These are phyloP conservation scores for Cutaneotrichosporon spelunceum DNA, from an alignment of 1,284 basidiomycete genomes.

Conservation along the genomic window DNA sequence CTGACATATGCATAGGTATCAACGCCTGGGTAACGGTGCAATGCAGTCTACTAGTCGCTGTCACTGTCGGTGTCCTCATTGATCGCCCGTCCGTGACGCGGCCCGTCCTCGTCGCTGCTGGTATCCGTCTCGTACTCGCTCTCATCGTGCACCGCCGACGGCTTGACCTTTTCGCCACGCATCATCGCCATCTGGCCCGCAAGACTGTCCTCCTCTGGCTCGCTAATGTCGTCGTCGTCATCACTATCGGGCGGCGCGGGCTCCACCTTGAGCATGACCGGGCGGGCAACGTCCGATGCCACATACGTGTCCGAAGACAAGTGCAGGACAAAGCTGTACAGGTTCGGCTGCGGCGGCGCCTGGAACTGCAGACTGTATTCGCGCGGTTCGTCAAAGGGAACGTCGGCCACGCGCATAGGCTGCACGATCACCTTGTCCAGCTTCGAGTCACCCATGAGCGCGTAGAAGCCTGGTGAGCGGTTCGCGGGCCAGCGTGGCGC, in stretches of 20 bases:
- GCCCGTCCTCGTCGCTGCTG: conserved; percentile 56
- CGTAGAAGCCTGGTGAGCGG: conserved; percentile 84
- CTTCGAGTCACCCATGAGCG: conserved; percentile 88
- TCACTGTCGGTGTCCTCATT: conserved; percentile 51
- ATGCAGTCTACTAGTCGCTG: conserved; percentile 10
- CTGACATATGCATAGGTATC: conserved; percentile 3
- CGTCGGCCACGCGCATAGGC: conserved; percentile 76
- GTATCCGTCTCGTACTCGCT: conserved; percentile 50
- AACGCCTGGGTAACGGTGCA: not conserved
- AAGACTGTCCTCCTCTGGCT: conserved; percentile 89
- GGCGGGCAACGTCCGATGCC: conserved; percentile 70
- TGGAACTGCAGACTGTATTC: conserved; percentile 92
- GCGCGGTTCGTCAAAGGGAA: conserved; percentile 73
- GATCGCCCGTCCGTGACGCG: conserved; percentile 28
- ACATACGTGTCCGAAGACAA: conserved; percentile 84
- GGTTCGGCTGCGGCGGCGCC: conserved; percentile 77
- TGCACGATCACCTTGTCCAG: conserved; percentile 85
- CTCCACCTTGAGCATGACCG: conserved; percentile 77
- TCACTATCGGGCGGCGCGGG: conserved; percentile 62
- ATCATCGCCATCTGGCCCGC: conserved; percentile 98
- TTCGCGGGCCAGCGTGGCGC: conserved; percentile 87
- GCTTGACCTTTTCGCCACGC: conserved; percentile 86
- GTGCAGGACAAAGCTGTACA: conserved; percentile 86
- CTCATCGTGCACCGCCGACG: conserved; percentile 52
- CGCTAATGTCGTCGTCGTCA: conserved; percentile 80